These are phyloP conservation scores for Salvia hispanica DNA, from an alignment of 257 asterid genomes.

Conservation along the genomic window DNA sequence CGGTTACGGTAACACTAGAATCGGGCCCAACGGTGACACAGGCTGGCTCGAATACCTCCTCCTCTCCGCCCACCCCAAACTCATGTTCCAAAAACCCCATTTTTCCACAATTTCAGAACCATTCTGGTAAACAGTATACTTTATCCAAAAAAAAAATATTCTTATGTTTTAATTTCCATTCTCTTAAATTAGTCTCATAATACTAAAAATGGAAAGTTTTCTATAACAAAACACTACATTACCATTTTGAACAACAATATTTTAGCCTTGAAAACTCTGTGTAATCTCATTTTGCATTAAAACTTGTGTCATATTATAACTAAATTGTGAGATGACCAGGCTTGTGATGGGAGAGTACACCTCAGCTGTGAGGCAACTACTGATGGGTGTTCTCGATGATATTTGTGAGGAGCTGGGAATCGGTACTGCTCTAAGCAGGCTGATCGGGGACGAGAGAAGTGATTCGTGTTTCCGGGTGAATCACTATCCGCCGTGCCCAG, in stretches of 20 bases:
- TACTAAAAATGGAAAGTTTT: too few species aligned
- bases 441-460: conserved; percentile 39
- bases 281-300: too few species aligned
- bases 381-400: conserved; percentile 41
- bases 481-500: conserved; percentile 53
- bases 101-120: conserved; percentile 38
- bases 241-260: too few species aligned
- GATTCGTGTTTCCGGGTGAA: conserved; percentile 48
- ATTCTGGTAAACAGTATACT: conserved; percentile 31
- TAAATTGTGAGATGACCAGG: conserved; percentile 13
- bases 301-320: too few species aligned
- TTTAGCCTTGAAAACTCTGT: too few species aligned
- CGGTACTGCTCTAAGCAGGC: conserved; percentile 30
- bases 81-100: conserved; percentile 8
- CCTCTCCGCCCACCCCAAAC: conserved; percentile 28
- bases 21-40: conserved; percentile 50
- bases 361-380: conserved; percentile 23
- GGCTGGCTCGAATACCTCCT: conserved; percentile 59
- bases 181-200: too few species aligned
- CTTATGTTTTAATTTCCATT: too few species aligned
- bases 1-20: conserved; percentile 45
- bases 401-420: conserved; percentile 38
- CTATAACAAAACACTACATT: too few species aligned
- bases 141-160: too few species aligned
- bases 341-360: conserved; percentile 37